Base-by-base conservation (phyloP, 352 stramenopile species). In the Globisporangium iwayamae region DNA sequence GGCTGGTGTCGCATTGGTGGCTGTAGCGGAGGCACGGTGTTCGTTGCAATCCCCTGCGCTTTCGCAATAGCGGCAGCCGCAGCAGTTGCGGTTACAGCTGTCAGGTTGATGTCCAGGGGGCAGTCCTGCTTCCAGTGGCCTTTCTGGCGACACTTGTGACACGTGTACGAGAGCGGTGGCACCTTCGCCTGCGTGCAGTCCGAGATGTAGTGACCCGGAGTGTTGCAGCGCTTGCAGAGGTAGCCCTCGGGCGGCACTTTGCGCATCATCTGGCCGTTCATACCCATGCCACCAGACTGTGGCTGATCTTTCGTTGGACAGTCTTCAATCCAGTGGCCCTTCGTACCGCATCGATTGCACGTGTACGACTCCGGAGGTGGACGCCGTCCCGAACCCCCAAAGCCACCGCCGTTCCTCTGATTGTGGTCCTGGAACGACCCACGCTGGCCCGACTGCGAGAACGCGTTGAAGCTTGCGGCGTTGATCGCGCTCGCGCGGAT, bases 91-190 rank as follows among this genome's bases (percentile, higher is more conserved):
- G 70, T 67, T 2, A 68, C 78, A 10, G 84, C 77, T 6, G 71
- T 77, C 36, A 81, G 74, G 54, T 83, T 84, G 16, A 74, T 65
- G 62, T 94, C 86, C 74, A 93, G 82, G 1, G 86, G 86, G 43
- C 86, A 95, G 59, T 95, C 86, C 58, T 93, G 85, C 69, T 95
- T 95, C 86, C 86, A 95, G 61, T 95, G 86, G 28, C 86, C 86
- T 60, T 95, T 95, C 59, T 95, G 86, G 3, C 86, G 84, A 25
- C 86, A 95, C 58, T 93, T 93, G 74, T 95, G 86, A 68, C 86
- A 95, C 47, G 83, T 91, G 64, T 95, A 95, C 45, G 77, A 87
- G 55, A 78, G 70, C 25, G 86, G 86, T 4, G 86, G 86, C 38
- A 93, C 83, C 64, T 95, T 95, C 16, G 86, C 74, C 67, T 95